These are phyloP conservation scores for Aspergillus avenaceus DNA, from an alignment of 495 filamentous ascomycete genomes.

Conservation along the genomic window DNA sequence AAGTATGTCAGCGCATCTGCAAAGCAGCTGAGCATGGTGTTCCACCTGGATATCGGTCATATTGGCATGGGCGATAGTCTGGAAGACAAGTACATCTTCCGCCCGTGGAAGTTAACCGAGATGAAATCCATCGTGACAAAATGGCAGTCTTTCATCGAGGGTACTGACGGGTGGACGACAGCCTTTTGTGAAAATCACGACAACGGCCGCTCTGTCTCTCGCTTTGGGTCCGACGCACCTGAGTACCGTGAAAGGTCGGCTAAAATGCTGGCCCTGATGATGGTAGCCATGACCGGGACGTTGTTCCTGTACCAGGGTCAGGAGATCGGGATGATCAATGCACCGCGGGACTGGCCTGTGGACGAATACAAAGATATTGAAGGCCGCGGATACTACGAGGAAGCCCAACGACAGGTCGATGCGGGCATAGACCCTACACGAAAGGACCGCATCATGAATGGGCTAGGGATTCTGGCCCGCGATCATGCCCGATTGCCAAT, in stretches of 20 bases:
- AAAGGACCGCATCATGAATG: constrained; percentile 11
- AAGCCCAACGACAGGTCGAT: no score
- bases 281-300: constrained; percentile 53
- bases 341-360: constrained; percentile 53
- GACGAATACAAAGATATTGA: constrained; percentile 64
- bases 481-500: constrained; percentile 50
- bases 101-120: constrained; percentile 39
- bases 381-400: constrained; percentile 14
- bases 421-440: constrained; percentile 11
- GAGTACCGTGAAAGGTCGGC: constrained; percentile 37
- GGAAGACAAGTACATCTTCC: constrained; percentile 34
- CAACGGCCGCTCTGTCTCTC: constrained; percentile 51
- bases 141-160: constrained; percentile 44
- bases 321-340: constrained; percentile 66
- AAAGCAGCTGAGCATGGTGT: constrained; percentile 51
- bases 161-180: constrained; percentile 49
- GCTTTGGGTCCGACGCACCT: constrained; percentile 42
- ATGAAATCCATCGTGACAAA: constrained; percentile 31
- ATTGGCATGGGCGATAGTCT: constrained; percentile 39
- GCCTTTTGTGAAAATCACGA: constrained; percentile 60
- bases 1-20: constrained; percentile 40
- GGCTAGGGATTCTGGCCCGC: constrained; percentile 28
- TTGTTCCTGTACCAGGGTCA: constrained; percentile 69
- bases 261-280: constrained; percentile 56
- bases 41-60: constrained; percentile 50